These are phyloP conservation scores for Eucalyptus tenuipes DNA, from an alignment of 345 rosid genomes.

Conservation along the genomic window DNA sequence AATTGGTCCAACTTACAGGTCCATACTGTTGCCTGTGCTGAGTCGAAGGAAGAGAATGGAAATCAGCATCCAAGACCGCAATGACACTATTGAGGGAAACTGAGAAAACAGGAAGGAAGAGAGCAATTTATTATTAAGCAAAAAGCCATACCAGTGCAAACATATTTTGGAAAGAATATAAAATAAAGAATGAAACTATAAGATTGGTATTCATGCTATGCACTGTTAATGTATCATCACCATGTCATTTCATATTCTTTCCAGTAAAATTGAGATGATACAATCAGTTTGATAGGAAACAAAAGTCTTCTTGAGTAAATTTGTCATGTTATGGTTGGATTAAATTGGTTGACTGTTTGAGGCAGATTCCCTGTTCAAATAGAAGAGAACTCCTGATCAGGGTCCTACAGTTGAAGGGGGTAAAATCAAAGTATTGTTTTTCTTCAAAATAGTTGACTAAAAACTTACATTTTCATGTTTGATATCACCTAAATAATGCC, in stretches of 20 bases:
- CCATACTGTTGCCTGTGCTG: slow-evolving; percentile 97
- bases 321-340: neutral
- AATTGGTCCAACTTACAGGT: slow-evolving; percentile 54
- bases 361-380: neutral
- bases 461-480: neutral
- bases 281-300: neutral
- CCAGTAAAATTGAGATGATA: neutral
- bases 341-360: neutral
- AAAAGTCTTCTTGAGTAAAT: neutral
- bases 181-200: neutral
- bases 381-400: neutral
- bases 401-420: neutral
- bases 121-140: neutral
- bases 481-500: neutral
- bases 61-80: slow-evolving; percentile 98
- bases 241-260: neutral
- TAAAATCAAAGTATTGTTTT: neutral
- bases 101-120: slow-evolving; percentile 24
- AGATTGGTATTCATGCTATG: neutral
- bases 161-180: neutral
- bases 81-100: slow-evolving; percentile 95
- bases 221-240: neutral
- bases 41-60: slow-evolving; percentile 90
- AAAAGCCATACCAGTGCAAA: neutral
- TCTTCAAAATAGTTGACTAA: neutral